These are phyloP conservation scores for Linnemannia exigua DNA, from an alignment of 192 early-diverging fungal genomes.

Conservation along the genomic window DNA sequence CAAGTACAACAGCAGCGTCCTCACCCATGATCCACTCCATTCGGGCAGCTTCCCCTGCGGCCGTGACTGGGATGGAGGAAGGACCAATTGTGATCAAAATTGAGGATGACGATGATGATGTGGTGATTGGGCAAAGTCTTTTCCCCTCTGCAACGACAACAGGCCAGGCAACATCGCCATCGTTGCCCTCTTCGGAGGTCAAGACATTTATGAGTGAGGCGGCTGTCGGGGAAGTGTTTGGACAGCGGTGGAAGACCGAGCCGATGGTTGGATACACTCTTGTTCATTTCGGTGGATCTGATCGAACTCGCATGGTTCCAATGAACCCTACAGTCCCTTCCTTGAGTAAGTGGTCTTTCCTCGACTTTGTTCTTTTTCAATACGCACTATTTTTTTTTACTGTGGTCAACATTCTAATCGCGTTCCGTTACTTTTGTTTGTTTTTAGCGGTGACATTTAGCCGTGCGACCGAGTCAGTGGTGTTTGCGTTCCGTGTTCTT, in stretches of 20 bases:
- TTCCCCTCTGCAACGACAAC: neutral
- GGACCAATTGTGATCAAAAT: conserved; percentile 36
- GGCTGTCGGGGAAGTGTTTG: conserved; percentile 46
- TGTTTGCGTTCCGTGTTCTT: conserved; percentile 37
- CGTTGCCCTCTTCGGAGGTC: conserved; percentile 9
- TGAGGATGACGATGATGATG: conserved; percentile 47
- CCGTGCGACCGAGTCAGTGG: conserved; percentile 13
- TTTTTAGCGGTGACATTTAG: conserved; percentile 35
- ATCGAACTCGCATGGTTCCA: conserved; percentile 49
- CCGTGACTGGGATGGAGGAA: neutral
- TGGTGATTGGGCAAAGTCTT: neutral
- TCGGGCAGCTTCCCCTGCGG: neutral
- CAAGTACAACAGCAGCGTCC: neutral
- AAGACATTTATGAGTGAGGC: conserved; percentile 34
- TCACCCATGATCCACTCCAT: neutral
- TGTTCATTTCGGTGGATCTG: conserved; percentile 48
- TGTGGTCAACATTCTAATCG: too few species aligned
- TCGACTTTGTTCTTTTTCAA: neutral
- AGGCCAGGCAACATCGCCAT: neutral
- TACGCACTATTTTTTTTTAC: too few species aligned
- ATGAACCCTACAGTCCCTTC: conserved; percentile 49
- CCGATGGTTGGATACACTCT: conserved; percentile 48
- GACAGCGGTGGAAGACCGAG: conserved; percentile 46
- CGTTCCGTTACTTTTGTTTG: too few species aligned
- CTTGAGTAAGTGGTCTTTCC: conserved; percentile 29